Evolutionary conservation across 164 flowering plant genomes (phyloP).

Genomic region (Nymphaea thermarum): DNA sequence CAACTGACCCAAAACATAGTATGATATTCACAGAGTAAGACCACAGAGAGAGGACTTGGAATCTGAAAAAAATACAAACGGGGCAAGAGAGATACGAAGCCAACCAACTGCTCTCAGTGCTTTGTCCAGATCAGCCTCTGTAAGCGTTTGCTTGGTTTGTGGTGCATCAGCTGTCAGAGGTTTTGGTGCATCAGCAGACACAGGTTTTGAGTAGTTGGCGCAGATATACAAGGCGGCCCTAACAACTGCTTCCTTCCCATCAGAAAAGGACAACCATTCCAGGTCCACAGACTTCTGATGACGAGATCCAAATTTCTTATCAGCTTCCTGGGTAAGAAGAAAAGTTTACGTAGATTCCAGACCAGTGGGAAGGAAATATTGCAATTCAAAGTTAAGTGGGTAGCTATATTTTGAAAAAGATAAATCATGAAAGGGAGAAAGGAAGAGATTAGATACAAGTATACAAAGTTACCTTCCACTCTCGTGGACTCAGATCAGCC

Average conservation of each 20-base stretch:
- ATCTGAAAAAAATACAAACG: not conserved
- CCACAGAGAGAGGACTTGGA: not conserved
- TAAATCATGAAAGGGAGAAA: not conserved
- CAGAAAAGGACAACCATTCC: constrained; percentile 59
- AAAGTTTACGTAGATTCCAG: not conserved
- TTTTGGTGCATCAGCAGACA: constrained; percentile 16
- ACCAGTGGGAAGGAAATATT: not conserved
- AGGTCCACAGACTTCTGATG: constrained; percentile 23
- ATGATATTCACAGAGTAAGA: too few relatives aligned
- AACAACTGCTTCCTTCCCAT: constrained; percentile 76
- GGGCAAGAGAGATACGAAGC: constrained; percentile 8
- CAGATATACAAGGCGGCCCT: constrained; percentile 69
- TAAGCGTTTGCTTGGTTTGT: constrained; percentile 24
- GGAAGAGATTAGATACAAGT: constrained; percentile 1
- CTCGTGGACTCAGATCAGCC: constrained; percentile 13
- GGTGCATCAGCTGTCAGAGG: constrained; percentile 7
- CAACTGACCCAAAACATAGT: not conserved
- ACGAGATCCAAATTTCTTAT: constrained; percentile 9
- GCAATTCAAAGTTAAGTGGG: not conserved
- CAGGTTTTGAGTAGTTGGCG: constrained; percentile 24
- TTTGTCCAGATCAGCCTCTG: constrained; percentile 46
- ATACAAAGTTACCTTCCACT: constrained; percentile 28
- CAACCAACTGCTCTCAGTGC: constrained; percentile 60
- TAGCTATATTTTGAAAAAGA: not conserved
- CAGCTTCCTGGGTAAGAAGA: constrained; percentile 32